Base-by-base conservation (phyloP, 352 stramenopile species). In the Thraustochytrium sp. region DNA sequence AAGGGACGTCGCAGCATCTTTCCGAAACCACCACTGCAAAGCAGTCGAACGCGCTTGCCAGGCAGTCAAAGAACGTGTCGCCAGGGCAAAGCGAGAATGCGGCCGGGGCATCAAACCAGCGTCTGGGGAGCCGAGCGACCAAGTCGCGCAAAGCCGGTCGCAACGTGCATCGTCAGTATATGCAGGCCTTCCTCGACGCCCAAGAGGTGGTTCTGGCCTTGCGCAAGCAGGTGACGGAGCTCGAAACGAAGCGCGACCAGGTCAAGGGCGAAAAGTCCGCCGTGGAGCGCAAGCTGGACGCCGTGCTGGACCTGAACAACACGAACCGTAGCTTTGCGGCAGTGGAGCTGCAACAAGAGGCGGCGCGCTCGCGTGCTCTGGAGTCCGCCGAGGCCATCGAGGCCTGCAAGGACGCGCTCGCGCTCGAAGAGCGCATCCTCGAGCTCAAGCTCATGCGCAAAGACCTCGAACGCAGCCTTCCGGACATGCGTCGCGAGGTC, bases 391-490 rank as follows among this genome's bases (percentile, higher is more conserved):
- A 11, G 1, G 49, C 21, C 8, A 31, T 77, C 31, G 65, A 77
- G 9, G 65, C 42, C 9, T 77, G 65, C 31, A 5, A 55, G n/a
- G 65, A 77, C 26, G 11, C 46, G 5, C 42, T 77, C 5, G 18
- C 36, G 23, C 65, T 77, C 3, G 65, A 77, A 38, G 65, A 77
- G 31, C 65, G 49, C 13, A 23, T 77, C 23, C n/a, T 77, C 2
- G 65, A 77, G 46, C 49, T 62, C 11, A 29, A 72, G 21, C 68
- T 77, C 37, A 55, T 77, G 37, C 65, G 4, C 29, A 55, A 62
- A 62, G 65, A 77, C 65, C 37, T 77, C 2, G 37, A 77, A 77
- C 23, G 3, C 13, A 48, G 59, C 26, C 59, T 72, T 49, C 59
- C 59, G 0, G 40, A 44, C 11, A 72, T 72, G 59, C 59, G 59